Conservation (phyloP, 2,329 filamentous ascomycete species). For the Pezicula neosporulosa region DNA sequence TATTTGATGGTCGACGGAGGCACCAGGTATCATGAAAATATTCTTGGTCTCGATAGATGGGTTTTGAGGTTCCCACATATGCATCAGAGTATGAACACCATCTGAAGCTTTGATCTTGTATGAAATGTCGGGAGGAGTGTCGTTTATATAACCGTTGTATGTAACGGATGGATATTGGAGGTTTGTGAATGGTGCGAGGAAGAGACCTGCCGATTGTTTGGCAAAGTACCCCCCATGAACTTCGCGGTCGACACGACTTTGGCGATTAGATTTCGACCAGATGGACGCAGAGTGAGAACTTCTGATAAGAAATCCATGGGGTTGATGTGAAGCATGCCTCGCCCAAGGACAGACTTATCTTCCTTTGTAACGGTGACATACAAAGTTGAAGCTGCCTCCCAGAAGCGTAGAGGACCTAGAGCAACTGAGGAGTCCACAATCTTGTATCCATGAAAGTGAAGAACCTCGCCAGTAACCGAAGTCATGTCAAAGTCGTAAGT, state of each 20-base stretch:
- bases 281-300: constrained; percentile 48
- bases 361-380: constrained; percentile 53
- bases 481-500: constrained; percentile 60
- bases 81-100: constrained; percentile 47
- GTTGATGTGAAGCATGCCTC: constrained; percentile 56
- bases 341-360: constrained; percentile 42
- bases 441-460: constrained; percentile 61
- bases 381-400: constrained; percentile 58
- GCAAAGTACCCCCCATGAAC: constrained; percentile 54
- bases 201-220: constrained; percentile 46
- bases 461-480: constrained; percentile 45
- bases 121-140: constrained; percentile 40
- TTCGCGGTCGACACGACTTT: constrained; percentile 42
- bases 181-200: constrained; percentile 50
- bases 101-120: constrained; percentile 49
- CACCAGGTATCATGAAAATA: constrained; percentile 60
- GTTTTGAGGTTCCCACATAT: constrained; percentile 51
- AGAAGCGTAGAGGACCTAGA: constrained; percentile 52
- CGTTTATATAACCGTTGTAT: constrained; percentile 50
- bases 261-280: constrained; percentile 41
- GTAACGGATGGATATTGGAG: constrained; percentile 51
- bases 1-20: constrained; percentile 60
- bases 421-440: constrained; percentile 58
- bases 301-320: constrained; percentile 51
- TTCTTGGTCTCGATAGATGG: constrained; percentile 37